Evolutionary conservation across 176 grass and related monocot genomes (phyloP).

Genomic region (Thalia dealbata): DNA sequence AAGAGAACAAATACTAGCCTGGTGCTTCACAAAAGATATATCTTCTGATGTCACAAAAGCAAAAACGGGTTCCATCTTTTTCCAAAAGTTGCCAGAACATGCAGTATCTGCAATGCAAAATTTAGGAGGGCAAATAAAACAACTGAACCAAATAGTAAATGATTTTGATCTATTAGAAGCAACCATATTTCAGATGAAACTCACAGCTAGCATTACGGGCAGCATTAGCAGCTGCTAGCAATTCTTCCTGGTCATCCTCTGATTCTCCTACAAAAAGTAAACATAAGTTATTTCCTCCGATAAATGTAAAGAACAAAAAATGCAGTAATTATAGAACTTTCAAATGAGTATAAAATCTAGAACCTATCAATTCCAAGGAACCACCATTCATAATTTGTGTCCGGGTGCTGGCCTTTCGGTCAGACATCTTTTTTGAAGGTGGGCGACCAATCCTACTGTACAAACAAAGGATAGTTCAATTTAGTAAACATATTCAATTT

Average conservation of each 20-base stretch:
- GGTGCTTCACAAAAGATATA: conserved; percentile 53
- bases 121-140: conserved; percentile 9
- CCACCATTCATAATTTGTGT: conserved; percentile 38
- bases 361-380: conserved; percentile 35
- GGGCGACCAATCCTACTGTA: conserved; percentile 63
- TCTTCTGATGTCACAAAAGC: conserved; percentile 43
- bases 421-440: conserved; percentile 50
- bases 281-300: conserved; percentile 6
- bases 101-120: conserved; percentile 47
- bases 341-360: background rate
- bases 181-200: conserved; percentile 18
- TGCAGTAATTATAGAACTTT: background rate
- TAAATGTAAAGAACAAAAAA: conserved; percentile 3
- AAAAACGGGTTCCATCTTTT: conserved; percentile 81
- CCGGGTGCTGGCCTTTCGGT: conserved; percentile 49
- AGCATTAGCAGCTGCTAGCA: conserved; percentile 63
- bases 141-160: conserved; percentile 14
- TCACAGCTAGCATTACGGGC: conserved; percentile 52
- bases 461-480: background rate
- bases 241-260: conserved; percentile 73
- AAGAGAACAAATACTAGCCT: conserved; percentile 31
- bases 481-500: conserved; percentile 8
- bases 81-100: conserved; percentile 66
- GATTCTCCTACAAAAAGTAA: conserved; percentile 45
- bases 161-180: conserved; percentile 2